Base-by-base conservation (phyloP, 2,329 filamentous ascomycete species). In the Clonostachys solani region DNA sequence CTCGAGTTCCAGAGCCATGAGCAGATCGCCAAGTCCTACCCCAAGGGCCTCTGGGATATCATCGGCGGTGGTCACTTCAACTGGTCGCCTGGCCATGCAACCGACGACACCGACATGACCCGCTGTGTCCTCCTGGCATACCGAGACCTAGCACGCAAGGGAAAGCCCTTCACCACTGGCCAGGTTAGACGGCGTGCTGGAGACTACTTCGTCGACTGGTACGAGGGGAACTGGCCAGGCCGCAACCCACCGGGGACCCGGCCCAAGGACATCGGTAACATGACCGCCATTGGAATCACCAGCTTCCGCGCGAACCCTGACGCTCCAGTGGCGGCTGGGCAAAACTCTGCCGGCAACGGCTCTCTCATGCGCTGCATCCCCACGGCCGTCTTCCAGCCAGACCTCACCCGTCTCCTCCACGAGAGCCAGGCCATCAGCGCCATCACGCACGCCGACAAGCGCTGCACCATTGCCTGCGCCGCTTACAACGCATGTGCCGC, bases 21-120 rank as follows among this genome's bases (percentile, higher is more conserved):
- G 1, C 15, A 46, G 5, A 68, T 75, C 43, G 53, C 54, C 15
- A n/a, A 38, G 2, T 6, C 47, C 1, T 61, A 70, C 48, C 72
- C 72, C 15, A 42, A 53, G 2, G 68, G 67, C 15, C 51, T 70
- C 4, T 64, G 66, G 36, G 60, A 67, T 8, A 73, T 76, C 34
- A 53, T 70, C 17, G 73, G 72, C 43, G 73, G 73, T 42, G 73
- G 73, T 0, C 49, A 54, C 2, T 73, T 75, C 47, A 12, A 40
- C 19, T 75, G 72, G 72, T 47, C 64, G 0, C 50, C 64, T 1
- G 73, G 73, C 10, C 63, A 69, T 48, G 72, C 72, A 13, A 75
- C 73, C 33, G 72, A 75, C 53, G 72, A 75, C 53, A 75, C 72
- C 1, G 72, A 75, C 52, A 59, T 75, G 51, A 72, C 69, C 6